Base-by-base conservation (phyloP, 2,329 filamentous ascomycete species). In the Botryotinia calthae region DNA sequence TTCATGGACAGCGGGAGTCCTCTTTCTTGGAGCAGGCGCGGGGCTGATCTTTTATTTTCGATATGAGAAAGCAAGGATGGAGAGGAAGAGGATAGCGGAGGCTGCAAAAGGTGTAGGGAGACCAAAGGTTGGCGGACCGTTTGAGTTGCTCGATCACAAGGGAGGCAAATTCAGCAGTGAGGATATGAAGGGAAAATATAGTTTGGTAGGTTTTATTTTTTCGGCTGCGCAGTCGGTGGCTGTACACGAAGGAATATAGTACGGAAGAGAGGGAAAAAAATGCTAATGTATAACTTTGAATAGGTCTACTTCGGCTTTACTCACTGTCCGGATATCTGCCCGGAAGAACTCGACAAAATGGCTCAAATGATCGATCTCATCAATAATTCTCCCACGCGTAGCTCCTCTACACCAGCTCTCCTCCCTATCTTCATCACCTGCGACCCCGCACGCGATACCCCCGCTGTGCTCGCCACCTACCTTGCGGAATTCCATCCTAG, bases 301-400 rank as follows among this genome's bases (percentile, higher is more conserved):
- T 76, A 96, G 93, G 90, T 98, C 54, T 99, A 99, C 85, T 99
- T 99, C 82, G 96, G 96, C 79, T 99, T 99, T 87, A 95, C 94
- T 14, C 95, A 98, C 83, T 99, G 96, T 82, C 96, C 96, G 37
- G 96, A 99, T 82, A 99, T 99, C 81, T 99, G 96, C 85, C 96
- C 96, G 48, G 96, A 99, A 81, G 96, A 99, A 84, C 91, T 99
- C 79, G 96, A 99, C 85, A 99, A 99, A 86, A 98, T 99, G 95
- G 93, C 95, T n/a, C 87, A 87, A 73, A 97, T 98, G 89, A 92
- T 97, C 80, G 94, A 99, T 81, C 85, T 88, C 10, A 87, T 91
- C 62, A 85, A 90, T 77, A 84, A 84, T 28, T 74, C 75, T 20
- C 37, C 74, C 28, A 73, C 74, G 4, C 83, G 82, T 34, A 70